Percentiles rank a stretch among this genome's conserved stretches.
phyloP scores from a whole-genome alignment of 2,329 filamentous ascomycete genomes.

The Pseudogymnoascus sp. region DNA sequence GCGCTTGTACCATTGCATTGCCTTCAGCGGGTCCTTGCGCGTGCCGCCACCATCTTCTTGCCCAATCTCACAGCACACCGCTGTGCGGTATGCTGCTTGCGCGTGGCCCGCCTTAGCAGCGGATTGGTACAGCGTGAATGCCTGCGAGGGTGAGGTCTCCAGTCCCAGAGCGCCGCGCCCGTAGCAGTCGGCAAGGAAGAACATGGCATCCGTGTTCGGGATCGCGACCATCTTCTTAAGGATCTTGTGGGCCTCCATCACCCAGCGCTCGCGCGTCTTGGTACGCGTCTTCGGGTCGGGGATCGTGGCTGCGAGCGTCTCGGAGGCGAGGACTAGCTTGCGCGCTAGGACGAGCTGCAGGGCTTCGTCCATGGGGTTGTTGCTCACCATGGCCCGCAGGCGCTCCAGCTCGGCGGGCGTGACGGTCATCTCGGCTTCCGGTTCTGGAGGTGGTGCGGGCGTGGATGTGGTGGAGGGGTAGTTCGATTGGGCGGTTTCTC shows the following conservation, averaged over 20 bases:
- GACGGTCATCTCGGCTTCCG: slow-evolving; percentile 44
- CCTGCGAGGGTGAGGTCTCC: slow-evolving; percentile 80
- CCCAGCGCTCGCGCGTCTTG: slow-evolving; percentile 73
- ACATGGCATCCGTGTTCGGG: slow-evolving; percentile 80
- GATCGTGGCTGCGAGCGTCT: slow-evolving; percentile 56
- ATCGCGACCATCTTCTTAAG: slow-evolving; percentile 75
- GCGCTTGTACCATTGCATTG: slow-evolving; percentile 96
- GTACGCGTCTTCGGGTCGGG: slow-evolving; percentile 63
- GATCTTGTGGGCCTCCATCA: slow-evolving; percentile 79
- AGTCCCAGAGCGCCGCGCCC: slow-evolving; percentile 73
- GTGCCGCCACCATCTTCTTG: slow-evolving; percentile 92
- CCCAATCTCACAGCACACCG: slow-evolving; percentile 94
- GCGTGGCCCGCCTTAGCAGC: slow-evolving; percentile 84
- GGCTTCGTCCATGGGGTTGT: slow-evolving; percentile 63
- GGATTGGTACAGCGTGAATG: slow-evolving; percentile 86
- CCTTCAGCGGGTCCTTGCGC: slow-evolving; percentile 80
- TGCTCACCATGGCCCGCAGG: slow-evolving; percentile 59
- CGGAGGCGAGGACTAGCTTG: slow-evolving; percentile 76
- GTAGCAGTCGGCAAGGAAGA: slow-evolving; percentile 83
- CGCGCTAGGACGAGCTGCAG: slow-evolving; percentile 69
- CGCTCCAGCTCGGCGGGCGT: slow-evolving; percentile 71
- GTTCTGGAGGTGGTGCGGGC: slow-evolving; percentile 15
- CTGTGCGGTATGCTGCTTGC: slow-evolving; percentile 83
- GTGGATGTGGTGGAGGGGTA: slow-evolving; percentile 8
- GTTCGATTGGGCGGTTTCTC: background rate